Base-by-base conservation (phyloP, 768 basidiomycete species). In the Pilatotrama ljubarskyi region DNA sequence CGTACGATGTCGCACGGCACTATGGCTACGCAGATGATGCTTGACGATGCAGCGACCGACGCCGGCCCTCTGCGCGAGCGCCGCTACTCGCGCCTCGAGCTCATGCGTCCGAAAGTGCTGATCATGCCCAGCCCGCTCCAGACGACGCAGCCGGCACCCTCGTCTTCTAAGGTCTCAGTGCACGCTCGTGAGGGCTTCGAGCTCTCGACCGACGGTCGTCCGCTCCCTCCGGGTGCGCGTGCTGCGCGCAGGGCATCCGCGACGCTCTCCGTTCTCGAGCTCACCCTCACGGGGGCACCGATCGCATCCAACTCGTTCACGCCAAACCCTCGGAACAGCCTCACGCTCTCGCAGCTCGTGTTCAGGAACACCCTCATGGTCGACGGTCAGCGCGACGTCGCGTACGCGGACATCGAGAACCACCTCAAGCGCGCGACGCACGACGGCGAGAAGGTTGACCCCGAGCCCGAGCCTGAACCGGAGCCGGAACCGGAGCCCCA, bases 101-200 rank as follows among this genome's bases (percentile, higher is more conserved):
- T 96, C 43, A 79, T 96, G 65, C 82, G 94, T 20, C 95, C 95
- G 1, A 94, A 94, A 72, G 81, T 94, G n/a, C 85, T 97, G 44
- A 85, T 97, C 62, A 96, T 97, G 95, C 95, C 95, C 10, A 90
- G 88, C 61, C 91, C 93, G 1, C 76, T 96, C 37, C 90, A 95
- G 66, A 75, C 78, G 51, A 63, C 77, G 17, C 70, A 76, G n/a
- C 7, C 68, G 64, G 32, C 51, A 22, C 13, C 62, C 48, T 26
- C 62, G 50, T 26, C 44, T 38, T 9, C 63, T 36, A 68, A 76
- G 43, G 59, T 78, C 15, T 63, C 66, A 41, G 69, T 68, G 3
- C 74, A 70, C 40, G 66, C 78, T 32, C 76, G 79, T 47, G 83
- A 83, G 48, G 87, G 87, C 9, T 90, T 92, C 71, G 78, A 84